Evolutionary conservation across 2,329 filamentous ascomycete species (phyloP), one percentile per base, ranked within the genome.

Genomic region (Monosporascus sp.): DNA sequence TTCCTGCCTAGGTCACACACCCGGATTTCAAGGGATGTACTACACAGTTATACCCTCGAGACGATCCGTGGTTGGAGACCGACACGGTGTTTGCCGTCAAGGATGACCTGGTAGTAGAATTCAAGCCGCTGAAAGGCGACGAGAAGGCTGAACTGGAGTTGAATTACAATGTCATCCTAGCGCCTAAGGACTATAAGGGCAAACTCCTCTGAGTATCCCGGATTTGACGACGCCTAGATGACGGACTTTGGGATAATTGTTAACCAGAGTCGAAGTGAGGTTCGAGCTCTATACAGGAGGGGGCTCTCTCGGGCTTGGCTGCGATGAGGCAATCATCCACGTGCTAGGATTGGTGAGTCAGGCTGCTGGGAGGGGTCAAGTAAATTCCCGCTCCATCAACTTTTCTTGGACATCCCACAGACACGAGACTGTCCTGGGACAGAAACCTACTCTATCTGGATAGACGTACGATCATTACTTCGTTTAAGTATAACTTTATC

Each of bases 41-140:
- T 1, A 91, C 88, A 0, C 88, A 92, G 69, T 85, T 92, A 51
- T 92, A 91, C 67, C 87, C 90, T 69, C 78, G 78, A 56, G 76
- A 82, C 56, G 82, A 86, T 71, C 78, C 81, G 48, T 88, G 89
- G 66, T 76, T 91, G 26, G 66, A 69, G 38, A 71, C 74, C 20
- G 74, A 76, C 60, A 74, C 73, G 4, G 78, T 79, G 34, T 81
- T 79, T 56, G 78, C 78, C 38, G 78, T 82, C 60, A 81, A 81
- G 69, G 71, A 78, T 48, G 77, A 79, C 48, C 66, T 82, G 5
- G 61, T 81, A 2, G 70, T 81, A 16, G 70, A 78, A 58, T 81
- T 82, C 63, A 74, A 71, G 61, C 76, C 77, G 9, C 63, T 74
- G 3, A 44, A 62, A 52, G 64, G 66, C 47, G 66, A 69, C 47